A percentile compares a stretch with the other conserved stretches of the same genome.
Conservation (phyloP, 768 basidiomycete genomes). For the Leucosporidium yakuticum region DNA sequence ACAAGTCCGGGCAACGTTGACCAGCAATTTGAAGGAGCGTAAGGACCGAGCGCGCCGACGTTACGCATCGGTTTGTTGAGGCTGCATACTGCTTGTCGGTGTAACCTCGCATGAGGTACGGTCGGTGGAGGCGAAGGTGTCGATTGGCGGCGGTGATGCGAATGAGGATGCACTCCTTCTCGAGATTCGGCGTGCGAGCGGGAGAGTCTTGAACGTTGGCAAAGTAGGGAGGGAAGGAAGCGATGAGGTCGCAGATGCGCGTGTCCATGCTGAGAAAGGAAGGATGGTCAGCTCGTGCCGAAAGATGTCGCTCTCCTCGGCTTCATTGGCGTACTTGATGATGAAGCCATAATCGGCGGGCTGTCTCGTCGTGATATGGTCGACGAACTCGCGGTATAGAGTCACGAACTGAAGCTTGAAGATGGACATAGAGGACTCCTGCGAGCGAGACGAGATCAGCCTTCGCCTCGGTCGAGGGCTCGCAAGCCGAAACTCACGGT, state of each 20-base stretch:
- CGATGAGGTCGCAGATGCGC: slow-evolving; percentile 7
- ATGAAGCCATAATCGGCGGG: slow-evolving; percentile 18
- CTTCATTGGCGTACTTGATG: background rate
- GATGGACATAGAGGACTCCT: slow-evolving; percentile 19
- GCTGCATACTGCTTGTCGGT: slow-evolving; percentile 12
- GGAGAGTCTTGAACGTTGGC: background rate
- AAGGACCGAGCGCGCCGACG: slow-evolving; percentile 17
- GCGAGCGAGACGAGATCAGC: background rate
- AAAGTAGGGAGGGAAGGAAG: slow-evolving; percentile 18
- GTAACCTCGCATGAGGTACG: slow-evolving; percentile 20
- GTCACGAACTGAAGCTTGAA: slow-evolving; percentile 12
- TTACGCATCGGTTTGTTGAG: slow-evolving; percentile 21
- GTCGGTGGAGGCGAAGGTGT: slow-evolving; percentile 20
- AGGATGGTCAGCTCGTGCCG: background rate
- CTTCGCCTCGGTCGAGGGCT: background rate
- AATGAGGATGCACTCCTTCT: slow-evolving; percentile 21
- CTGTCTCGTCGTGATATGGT: background rate
- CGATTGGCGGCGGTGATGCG: slow-evolving; percentile 21
- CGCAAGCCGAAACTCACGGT: background rate
- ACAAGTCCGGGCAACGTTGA: slow-evolving; percentile 1
- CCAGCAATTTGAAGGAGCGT: background rate
- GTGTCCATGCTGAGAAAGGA: slow-evolving; percentile 13
- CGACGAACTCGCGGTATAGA: slow-evolving; percentile 17
- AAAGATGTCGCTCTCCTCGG: no score
- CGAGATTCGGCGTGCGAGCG: background rate